These are phyloP conservation scores for Boehmeria nivea DNA, from an alignment of 306 rosid species.

Conservation along the genomic window DNA sequence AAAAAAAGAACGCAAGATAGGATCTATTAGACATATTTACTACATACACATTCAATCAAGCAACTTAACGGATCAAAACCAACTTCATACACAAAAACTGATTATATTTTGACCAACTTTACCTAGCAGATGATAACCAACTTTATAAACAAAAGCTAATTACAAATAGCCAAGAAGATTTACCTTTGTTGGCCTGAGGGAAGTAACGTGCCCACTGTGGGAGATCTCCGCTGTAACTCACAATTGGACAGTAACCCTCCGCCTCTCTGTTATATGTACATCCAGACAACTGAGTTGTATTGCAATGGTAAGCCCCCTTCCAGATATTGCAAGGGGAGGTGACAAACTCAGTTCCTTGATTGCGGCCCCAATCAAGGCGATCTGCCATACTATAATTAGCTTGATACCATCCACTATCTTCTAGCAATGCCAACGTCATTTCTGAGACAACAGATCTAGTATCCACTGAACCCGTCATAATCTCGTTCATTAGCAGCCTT, in stretches of 20 bases:
- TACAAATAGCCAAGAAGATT: constrained; percentile 3
- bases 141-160: constrained; percentile 15
- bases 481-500: constrained; percentile 96
- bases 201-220: constrained; percentile 96
- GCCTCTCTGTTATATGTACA: constrained; percentile 99
- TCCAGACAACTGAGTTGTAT: constrained; percentile 84
- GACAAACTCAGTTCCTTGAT: constrained; percentile 88
- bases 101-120: too few relatives aligned
- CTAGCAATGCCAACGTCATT: constrained; percentile 93
- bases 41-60: too few relatives aligned
- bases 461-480: constrained; percentile 99
- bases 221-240: constrained; percentile 81
- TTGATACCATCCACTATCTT: constrained; percentile 97
- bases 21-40: too few relatives aligned
- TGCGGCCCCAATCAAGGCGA: constrained; percentile 94
- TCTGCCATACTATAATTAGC: constrained; percentile 99
- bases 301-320: constrained; percentile 98
- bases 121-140: background rate
- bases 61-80: too few relatives aligned
- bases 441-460: constrained; percentile 96
- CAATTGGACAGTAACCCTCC: constrained; percentile 95
- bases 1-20: too few relatives aligned
- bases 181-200: constrained; percentile 89
- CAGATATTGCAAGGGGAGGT: constrained; percentile 83
- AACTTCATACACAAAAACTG: too few relatives aligned